Conservation (phyloP, 1,284 basidiomycete species). For the Sporisorium exsertum region DNA sequence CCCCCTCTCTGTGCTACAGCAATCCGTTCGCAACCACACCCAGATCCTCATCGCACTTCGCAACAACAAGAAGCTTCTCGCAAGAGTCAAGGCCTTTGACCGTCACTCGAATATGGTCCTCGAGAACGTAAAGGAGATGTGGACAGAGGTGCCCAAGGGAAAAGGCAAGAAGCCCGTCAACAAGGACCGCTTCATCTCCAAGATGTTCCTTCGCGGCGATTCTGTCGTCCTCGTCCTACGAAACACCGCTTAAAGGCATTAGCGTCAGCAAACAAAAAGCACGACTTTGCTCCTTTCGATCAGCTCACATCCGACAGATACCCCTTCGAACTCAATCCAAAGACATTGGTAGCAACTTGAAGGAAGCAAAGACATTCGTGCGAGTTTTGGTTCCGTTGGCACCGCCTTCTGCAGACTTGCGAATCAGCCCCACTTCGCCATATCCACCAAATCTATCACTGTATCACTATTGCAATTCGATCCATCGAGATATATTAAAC, state of each 20-base stretch:
- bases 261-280: not conserved
- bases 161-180: constrained; percentile 99
- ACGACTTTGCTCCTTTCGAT: not conserved
- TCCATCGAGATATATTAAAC: not conserved
- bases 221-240: constrained; percentile 65
- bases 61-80: constrained; percentile 98
- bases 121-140: constrained; percentile 78
- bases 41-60: constrained; percentile 96
- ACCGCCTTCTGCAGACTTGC: not conserved
- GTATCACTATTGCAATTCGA: constrained; percentile 29
- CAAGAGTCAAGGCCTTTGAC: constrained; percentile 98
- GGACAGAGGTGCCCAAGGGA: constrained; percentile 97
- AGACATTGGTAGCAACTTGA: not conserved
- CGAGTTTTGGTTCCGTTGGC: not conserved
- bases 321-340: not conserved
- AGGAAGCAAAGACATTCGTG: not conserved
- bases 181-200: constrained; percentile 93
- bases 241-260: constrained; percentile 34
- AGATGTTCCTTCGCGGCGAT: constrained; percentile 78
- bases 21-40: constrained; percentile 95
- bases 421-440: not conserved
- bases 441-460: constrained; percentile 7
- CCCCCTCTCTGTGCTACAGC: constrained; percentile 95
- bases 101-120: constrained; percentile 95
- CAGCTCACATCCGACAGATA: constrained; percentile 7